Base-by-base conservation (phyloP, 805 yeast species). In the Wickerhamiella nectarea region DNA sequence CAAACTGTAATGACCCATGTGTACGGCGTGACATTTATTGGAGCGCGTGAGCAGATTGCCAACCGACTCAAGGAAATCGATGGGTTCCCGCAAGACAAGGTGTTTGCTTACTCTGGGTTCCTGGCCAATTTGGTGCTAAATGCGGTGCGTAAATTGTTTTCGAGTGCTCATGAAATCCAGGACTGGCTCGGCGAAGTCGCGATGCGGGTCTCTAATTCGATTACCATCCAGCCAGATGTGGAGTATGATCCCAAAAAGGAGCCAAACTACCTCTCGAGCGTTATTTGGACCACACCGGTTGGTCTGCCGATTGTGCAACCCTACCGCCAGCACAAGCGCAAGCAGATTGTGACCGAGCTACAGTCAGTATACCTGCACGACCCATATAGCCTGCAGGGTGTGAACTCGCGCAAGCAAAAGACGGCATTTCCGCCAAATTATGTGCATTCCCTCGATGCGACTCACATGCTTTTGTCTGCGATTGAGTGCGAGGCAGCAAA, bases 1-100 rank as follows among this genome's bases (percentile, higher is more conserved):
- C 98, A 89, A 60, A 85, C 98, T 0, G 97, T 89, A 20, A 89
- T 89, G 98, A 89, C 98, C 0, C 87, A 86, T 56, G 98, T 89
- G 29, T 89, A 89, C 58, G 98, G 98, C 55, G 98, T 89, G 10
- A 89, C 98, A 0, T 85, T 74, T 57, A 73, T 84, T 49, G 98
- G 98, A 14, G 98, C 97, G 0, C 75, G 84, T 14, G 79, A 78
- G 3, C 98, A 89, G 63, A 85, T 89, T 55, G 74, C 76, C 46
- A 81, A 78, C 55, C 87, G 87, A 57, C 64, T 89, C 45, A 72
- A 71, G 24, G 78, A 75, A 39, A 61, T 74, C 41, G 75, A 72
- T 46, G 74, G 67, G 19, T 65, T 73, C 44, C 74, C 70, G 19
- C 59, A 57, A 12, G 71, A 65, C 11, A 66, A 67, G 44, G 63